Percentiles rank a stretch among this genome's conserved stretches.
These are phyloP conservation scores for Lyophyllum decastes DNA, from an alignment of 768 basidiomycete species.

Conservation along the genomic window DNA sequence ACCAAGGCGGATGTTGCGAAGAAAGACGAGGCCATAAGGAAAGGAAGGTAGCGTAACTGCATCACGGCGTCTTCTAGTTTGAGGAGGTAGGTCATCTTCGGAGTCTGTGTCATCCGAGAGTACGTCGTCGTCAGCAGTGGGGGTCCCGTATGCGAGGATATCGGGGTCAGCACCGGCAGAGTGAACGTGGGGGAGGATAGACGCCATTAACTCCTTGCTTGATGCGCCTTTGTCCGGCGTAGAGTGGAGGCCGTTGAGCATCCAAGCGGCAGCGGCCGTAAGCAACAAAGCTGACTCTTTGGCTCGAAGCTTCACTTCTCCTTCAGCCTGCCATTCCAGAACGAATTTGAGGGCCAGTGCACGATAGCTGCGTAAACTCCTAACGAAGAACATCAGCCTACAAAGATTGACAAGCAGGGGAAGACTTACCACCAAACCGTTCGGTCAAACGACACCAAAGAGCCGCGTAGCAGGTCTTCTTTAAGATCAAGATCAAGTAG, in stretches of 20 bases:
- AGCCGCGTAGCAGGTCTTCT: not conserved
- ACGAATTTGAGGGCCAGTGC: constrained; percentile 17
- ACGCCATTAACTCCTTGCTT: constrained; percentile 19
- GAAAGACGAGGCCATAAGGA: constrained; percentile 4
- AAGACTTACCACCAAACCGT: constrained; percentile 19
- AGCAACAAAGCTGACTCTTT: constrained; percentile 19
- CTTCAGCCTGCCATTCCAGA: constrained; percentile 16
- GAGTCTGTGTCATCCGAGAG: not conserved
- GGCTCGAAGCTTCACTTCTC: not conserved
- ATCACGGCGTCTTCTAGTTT: not conserved
- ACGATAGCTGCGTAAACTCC: constrained; percentile 22
- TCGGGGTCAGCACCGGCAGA: constrained; percentile 8
- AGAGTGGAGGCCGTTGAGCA: constrained; percentile 27
- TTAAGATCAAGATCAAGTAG: constrained; percentile 5
- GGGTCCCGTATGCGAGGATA: constrained; percentile 14
- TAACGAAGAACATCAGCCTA: not conserved
- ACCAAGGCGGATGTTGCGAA: not conserved
- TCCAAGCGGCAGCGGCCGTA: constrained; percentile 21
- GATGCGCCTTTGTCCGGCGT: constrained; percentile 21
- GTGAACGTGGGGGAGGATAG: constrained; percentile 20
- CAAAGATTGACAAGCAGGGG: not conserved
- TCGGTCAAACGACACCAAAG: constrained; percentile 12
- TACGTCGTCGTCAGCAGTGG: not conserved
- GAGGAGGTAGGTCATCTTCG: not conserved
- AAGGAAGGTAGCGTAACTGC: not conserved